phyloP scores from a whole-genome alignment of 331 rosid genomes.

The Cydonia oblonga region DNA sequence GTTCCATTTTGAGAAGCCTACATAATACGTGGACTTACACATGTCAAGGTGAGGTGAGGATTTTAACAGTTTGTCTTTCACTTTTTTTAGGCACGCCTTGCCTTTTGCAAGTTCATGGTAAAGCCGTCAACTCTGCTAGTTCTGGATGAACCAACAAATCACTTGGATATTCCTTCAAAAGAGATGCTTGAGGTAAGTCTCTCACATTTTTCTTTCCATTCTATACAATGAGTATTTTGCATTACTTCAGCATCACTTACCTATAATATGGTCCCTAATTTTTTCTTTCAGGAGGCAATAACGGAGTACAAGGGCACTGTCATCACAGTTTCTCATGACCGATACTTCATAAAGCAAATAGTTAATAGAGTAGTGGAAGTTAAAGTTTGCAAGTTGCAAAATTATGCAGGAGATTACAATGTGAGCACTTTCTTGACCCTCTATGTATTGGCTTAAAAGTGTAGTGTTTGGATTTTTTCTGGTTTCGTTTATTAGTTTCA shows the following conservation, averaged over 20 bases:
- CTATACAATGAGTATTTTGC: background rate
- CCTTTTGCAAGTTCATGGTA: slow-evolving; percentile 91
- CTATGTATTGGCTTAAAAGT: background rate
- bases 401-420: slow-evolving; percentile 84
- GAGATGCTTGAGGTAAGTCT: slow-evolving; percentile 83
- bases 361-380: slow-evolving; percentile 91
- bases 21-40: background rate
- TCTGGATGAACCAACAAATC: slow-evolving; percentile 93
- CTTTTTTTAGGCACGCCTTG: slow-evolving; percentile 74
- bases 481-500: background rate
- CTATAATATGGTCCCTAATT: slow-evolving; percentile 3
- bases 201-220: slow-evolving; percentile 5
- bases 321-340: slow-evolving; percentile 82
- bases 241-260: slow-evolving; percentile 1
- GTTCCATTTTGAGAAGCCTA: background rate
- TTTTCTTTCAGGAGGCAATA: slow-evolving; percentile 70
- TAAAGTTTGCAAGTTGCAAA: slow-evolving; percentile 55
- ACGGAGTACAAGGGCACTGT: slow-evolving; percentile 68
- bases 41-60: background rate
- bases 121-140: slow-evolving; percentile 75
- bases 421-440: slow-evolving; percentile 33
- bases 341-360: slow-evolving; percentile 87
- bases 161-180: slow-evolving; percentile 90
- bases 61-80: slow-evolving; percentile 1
- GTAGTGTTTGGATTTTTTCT: background rate